Base-by-base conservation (phyloP, 179 eudicot species). In the Silene noctiflora region DNA sequence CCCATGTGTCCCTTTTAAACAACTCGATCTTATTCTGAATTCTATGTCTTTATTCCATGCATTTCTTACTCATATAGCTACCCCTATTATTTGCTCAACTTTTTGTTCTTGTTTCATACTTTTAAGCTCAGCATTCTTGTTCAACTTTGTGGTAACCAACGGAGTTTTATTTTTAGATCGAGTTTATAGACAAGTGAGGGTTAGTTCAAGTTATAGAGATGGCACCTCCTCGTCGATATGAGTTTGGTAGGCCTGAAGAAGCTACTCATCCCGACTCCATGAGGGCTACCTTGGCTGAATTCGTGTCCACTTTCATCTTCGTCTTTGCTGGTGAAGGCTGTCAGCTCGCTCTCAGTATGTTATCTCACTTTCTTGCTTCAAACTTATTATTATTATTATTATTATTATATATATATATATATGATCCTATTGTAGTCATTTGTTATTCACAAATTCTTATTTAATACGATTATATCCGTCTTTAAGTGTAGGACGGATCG, bases 261-360 rank as follows among this genome's bases (percentile, higher is more conserved):
- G 98, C 92, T 35, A 94, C 96, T 2, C 97, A 94, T 29, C 98
- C 98, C 1, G 96, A 92, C 71, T 92, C 98, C 60, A 81, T 89
- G 77, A 79, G 93, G 60, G 98, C 98, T 51, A 86, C 98, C 68
- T 80, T 92, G 85, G 86, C 92, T 4, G 98, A 94, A 81, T 92
- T 94, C 73, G 73, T 94, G 68, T 92, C 96, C 48, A 94, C 98
- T 53, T 85, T 86, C 71, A 84, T 94, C 86, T 94, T 89, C 60
- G 97, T 94, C 62, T 94, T 90, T 24, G 97, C 93, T 0, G 98
- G 86, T 44, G 98, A 94, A 88, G 98, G 98, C 84, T 87, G 89
- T 8, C 81, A 87, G 61, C 88, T 94, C 14, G 87, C 98, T 75
- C 85, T 94, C 0, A 85, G 98, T 94, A 83, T 42, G 82, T 64